Conservation (phyloP, 768 basidiomycete species). For the Mycena polygramma region DNA sequence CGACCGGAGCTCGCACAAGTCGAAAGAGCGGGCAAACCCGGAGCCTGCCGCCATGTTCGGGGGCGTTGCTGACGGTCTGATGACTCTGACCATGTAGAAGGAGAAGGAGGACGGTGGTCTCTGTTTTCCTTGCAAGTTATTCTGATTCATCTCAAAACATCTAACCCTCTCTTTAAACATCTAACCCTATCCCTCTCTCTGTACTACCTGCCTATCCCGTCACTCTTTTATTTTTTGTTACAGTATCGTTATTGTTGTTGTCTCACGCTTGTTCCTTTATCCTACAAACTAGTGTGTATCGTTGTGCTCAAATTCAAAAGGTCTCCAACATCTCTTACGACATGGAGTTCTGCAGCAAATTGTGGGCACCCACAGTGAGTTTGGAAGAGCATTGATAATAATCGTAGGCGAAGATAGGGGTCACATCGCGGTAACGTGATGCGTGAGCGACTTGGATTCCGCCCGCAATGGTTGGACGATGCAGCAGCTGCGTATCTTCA, state of each 20-base stretch:
- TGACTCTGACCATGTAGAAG: conserved; percentile 25
- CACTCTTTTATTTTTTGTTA: neutral
- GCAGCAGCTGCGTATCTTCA: too few relatives aligned
- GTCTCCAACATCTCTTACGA: neutral
- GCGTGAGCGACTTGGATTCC: too few relatives aligned
- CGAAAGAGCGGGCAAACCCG: conserved; percentile 23
- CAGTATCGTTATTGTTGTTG: neutral
- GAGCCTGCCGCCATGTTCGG: conserved; percentile 41
- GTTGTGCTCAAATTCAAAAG: neutral
- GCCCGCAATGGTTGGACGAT: too few relatives aligned
- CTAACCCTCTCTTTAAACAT: neutral
- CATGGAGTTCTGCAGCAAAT: too few relatives aligned
- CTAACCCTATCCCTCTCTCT: neutral
- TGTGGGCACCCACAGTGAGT: too few relatives aligned
- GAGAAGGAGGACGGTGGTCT: neutral
- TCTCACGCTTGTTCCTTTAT: neutral
- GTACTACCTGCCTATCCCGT: neutral
- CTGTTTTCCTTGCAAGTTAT: neutral
- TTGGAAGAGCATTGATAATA: too few relatives aligned
- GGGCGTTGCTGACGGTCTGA: conserved; percentile 27
- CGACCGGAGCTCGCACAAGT: conserved; percentile 46
- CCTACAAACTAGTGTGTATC: neutral
- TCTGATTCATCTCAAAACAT: neutral
- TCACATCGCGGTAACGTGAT: too few relatives aligned
- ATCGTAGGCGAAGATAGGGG: too few relatives aligned